Evolutionary conservation across 2,329 filamentous ascomycete genomes (phyloP).

Genomic region (Ascochyta viciae-villosae): DNA sequence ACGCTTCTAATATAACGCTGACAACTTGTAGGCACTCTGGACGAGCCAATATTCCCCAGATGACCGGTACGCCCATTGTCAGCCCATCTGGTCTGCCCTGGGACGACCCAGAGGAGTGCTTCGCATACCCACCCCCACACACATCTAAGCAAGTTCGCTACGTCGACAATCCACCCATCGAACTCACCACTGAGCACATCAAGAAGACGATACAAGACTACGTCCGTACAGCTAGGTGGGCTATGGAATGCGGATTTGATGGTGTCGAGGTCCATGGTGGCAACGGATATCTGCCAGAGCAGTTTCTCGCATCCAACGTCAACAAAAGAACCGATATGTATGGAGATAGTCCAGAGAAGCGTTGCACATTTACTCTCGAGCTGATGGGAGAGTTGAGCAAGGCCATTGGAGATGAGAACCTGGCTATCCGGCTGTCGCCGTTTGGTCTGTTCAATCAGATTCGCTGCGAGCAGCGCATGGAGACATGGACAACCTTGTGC

Average conservation of each 20-base stretch:
- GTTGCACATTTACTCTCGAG: slow-evolving; percentile 63
- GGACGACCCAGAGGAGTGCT: slow-evolving; percentile 52
- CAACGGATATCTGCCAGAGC: slow-evolving; percentile 61
- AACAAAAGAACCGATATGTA: slow-evolving; percentile 59
- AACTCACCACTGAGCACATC: slow-evolving; percentile 57
- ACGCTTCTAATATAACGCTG: neutral
- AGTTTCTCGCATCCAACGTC: slow-evolving; percentile 57
- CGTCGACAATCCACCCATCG: slow-evolving; percentile 38
- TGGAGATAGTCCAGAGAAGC: slow-evolving; percentile 58
- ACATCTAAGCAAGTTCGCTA: slow-evolving; percentile 40
- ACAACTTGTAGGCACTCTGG: slow-evolving; percentile 48
- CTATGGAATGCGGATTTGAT: slow-evolving; percentile 63
- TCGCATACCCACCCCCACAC: slow-evolving; percentile 39
- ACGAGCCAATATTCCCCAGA: slow-evolving; percentile 49
- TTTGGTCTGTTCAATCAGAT: slow-evolving; percentile 62
- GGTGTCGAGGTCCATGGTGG: slow-evolving; percentile 59
- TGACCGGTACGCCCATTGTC: slow-evolving; percentile 50
- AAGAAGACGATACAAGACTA: slow-evolving; percentile 51
- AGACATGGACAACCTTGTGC: slow-evolving; percentile 62
- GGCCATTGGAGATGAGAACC: slow-evolving; percentile 37
- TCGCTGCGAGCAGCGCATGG: slow-evolving; percentile 58
- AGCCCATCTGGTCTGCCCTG: slow-evolving; percentile 55
- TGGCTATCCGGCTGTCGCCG: slow-evolving; percentile 37
- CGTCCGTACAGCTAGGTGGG: slow-evolving; percentile 56
- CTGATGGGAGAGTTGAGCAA: slow-evolving; percentile 47